phyloP scores from a whole-genome alignment of 148 eudicot species.

The Camellia japonica region DNA sequence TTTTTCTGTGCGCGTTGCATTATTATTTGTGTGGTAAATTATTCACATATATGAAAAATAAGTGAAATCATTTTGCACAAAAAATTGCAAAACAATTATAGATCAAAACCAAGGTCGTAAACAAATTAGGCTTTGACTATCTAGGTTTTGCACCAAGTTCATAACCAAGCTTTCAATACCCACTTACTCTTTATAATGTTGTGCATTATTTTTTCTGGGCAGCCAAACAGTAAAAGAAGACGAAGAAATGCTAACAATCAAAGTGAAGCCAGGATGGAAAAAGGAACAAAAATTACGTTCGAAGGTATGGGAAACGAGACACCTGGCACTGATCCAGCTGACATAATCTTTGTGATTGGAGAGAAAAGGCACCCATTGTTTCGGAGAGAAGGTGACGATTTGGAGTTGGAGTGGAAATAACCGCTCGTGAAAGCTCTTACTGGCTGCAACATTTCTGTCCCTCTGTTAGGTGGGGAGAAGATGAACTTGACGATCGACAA shows the following conservation, averaged over 20 bases:
- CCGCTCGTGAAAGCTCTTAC: slow-evolving; percentile 52
- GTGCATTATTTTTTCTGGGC: neutral
- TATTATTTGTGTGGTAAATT: no score
- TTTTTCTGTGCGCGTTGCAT: no score
- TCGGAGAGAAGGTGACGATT: slow-evolving; percentile 47
- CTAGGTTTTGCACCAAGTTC: neutral
- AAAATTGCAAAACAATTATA: no score
- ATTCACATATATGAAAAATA: no score
- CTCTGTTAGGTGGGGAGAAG: slow-evolving; percentile 39
- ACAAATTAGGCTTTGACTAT: no score
- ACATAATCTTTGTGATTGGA: slow-evolving; percentile 36
- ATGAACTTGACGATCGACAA: slow-evolving; percentile 38
- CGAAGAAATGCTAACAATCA: slow-evolving; percentile 46
- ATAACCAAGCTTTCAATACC: no score
- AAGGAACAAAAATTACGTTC: slow-evolving; percentile 61
- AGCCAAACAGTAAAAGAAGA: slow-evolving; percentile 40
- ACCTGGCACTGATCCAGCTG: slow-evolving; percentile 33
- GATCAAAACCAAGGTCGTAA: no score
- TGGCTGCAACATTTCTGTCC: slow-evolving; percentile 46
- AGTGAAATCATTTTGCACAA: no score
- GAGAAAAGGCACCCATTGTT: slow-evolving; percentile 50
- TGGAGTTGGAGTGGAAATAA: slow-evolving; percentile 40
- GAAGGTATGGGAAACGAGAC: slow-evolving; percentile 34
- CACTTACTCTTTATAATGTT: neutral
- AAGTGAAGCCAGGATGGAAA: slow-evolving; percentile 68